These are phyloP conservation scores for Albifimbria verrucaria DNA, from an alignment of 2,329 filamentous ascomycete species.

Conservation along the genomic window DNA sequence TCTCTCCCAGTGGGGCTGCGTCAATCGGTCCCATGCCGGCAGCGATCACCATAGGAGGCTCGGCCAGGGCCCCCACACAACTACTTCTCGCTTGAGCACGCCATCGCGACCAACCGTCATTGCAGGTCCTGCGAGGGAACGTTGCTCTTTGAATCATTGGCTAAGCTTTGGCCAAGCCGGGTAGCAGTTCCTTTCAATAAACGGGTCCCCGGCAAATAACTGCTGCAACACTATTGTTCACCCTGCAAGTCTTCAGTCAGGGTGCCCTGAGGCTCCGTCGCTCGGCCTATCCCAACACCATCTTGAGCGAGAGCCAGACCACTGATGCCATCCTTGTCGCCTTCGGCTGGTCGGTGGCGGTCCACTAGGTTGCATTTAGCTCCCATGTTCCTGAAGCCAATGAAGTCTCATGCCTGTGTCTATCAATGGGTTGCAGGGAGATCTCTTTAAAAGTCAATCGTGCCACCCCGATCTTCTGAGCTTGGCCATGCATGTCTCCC, in stretches of 20 bases:
- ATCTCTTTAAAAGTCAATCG: neutral
- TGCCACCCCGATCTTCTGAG: neutral
- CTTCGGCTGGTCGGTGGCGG: neutral
- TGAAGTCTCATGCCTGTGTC: neutral
- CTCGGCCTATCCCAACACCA: neutral
- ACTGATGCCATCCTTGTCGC: neutral
- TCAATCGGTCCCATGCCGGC: no score
- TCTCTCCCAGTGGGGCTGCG: no score
- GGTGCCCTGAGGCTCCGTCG: neutral
- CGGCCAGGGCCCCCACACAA: neutral
- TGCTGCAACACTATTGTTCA: neutral
- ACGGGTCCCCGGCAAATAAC: neutral
- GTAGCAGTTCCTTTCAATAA: neutral
- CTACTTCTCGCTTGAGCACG: neutral
- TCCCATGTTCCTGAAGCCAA: neutral
- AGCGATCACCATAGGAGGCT: no score
- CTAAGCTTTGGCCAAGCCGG: neutral
- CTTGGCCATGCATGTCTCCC: neutral
- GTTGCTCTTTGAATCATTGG: neutral
- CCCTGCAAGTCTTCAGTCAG: neutral
- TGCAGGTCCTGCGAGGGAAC: neutral
- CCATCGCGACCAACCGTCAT: neutral
- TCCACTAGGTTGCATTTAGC: neutral
- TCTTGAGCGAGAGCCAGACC: neutral
- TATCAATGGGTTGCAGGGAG: neutral